Evolutionary conservation across 1,284 basidiomycete genomes (phyloP), one percentile per base, ranked within the genome.

Genomic region (Phenoliferia sp.): DNA sequence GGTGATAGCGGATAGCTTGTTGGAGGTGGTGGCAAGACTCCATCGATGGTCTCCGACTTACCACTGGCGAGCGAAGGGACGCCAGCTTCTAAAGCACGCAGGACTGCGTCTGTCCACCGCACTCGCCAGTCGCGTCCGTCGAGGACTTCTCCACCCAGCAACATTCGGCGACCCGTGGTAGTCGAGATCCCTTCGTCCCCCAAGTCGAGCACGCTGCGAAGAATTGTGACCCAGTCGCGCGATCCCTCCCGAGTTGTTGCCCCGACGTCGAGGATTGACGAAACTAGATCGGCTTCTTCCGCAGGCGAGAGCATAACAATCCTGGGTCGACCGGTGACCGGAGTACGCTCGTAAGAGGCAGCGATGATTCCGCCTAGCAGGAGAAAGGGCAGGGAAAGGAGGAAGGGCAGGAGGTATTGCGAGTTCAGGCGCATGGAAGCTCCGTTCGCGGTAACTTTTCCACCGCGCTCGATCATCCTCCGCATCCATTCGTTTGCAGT

Each of bases 81-180:
- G 16, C 66, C 68, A 32, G n/a, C 54, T 57, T 76, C 74, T 29
- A 76, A 66, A 32, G 66, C 68, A 4, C 63, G 29, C 39, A 76
- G 57, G 9, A 75, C 67, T 1, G 69, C 69, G 28, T 71, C 64
- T 0, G 70, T 67, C 70, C 75, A 72, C 7, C 69, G 54, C 12
- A 70, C 69, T 10, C 74, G 62, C 74, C 73, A 75, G 33, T 76
- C 76, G 2, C 71, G 62, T 59, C 61, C 64, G 54, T 73, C 69
- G 56, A 76, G 69, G 28, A 76, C 74, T 17, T 71, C 65, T 1
- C 73, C 76, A 26, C 76, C 76, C 12, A 76, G 66, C 10, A 76
- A 32, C 31, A 60, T 61, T 57, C 71, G 26, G 19, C 70, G 55
- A 3, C 61, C 71, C 34, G 65, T 71, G 17, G 57, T 32, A 1